phyloP scores from a whole-genome alignment of 2,329 filamentous ascomycete genomes.

The Penicillium glabrum region DNA sequence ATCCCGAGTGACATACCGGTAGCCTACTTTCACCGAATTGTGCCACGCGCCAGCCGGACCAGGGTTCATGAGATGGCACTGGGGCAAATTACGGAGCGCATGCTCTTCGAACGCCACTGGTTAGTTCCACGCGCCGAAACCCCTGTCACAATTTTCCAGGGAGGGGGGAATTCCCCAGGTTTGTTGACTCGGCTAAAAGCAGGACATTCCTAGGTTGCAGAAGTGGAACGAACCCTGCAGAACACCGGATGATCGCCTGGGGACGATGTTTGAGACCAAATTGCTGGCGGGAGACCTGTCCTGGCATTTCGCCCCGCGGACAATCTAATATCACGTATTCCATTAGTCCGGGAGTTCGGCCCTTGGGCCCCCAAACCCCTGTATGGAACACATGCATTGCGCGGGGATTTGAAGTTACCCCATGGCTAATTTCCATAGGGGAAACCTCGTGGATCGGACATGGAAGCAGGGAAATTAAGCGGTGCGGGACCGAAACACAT shows the following conservation, averaged over 20 bases:
- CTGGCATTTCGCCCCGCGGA: not conserved
- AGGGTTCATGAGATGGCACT: constrained; percentile 7
- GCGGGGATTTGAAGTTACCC: not conserved
- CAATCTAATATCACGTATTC: not conserved
- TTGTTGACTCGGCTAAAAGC: not conserved
- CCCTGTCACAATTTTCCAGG: constrained; percentile 3
- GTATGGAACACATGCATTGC: not conserved
- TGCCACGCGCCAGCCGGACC: constrained; percentile 15
- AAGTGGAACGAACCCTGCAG: constrained; percentile 10
- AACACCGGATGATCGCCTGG: constrained; percentile 13
- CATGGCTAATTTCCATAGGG: not conserved
- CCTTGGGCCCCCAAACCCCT: not conserved
- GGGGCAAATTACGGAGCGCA: constrained; percentile 13
- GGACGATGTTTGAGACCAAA: constrained; percentile 2
- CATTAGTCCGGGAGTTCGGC: not conserved
- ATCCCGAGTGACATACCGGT: not conserved
- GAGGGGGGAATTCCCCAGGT: constrained; percentile 10
- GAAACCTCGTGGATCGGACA: not conserved
- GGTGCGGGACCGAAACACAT: not conserved
- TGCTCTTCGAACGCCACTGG: constrained; percentile 12
- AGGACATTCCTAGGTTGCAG: constrained; percentile 1
- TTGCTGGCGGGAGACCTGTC: not conserved
- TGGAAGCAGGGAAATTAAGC: not conserved
- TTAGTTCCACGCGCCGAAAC: constrained; percentile 3
- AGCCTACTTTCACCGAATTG: not conserved